Base-by-base conservation (phyloP, 305 asterid species). In the Solanum chacoense region DNA sequence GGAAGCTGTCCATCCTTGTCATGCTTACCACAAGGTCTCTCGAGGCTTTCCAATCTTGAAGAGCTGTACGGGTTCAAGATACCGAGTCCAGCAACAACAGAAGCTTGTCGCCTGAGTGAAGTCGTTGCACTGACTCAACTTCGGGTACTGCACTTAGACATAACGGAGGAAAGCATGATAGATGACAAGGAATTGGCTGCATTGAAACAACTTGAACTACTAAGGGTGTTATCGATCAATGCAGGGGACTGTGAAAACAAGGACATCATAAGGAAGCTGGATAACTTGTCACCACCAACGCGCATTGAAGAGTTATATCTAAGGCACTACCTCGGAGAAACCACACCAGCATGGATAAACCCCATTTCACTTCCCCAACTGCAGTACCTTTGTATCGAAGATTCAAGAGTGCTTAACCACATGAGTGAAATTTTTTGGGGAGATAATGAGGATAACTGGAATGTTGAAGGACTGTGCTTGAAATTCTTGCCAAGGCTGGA, bases 301-400 rank as follows among this genome's bases (percentile, higher is more conserved):
- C 69, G 31, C 4, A 1, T 88, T 11, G 86, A 86, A 81, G 91
- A 91, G 35, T 18, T 89, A 81, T 85, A 91, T 80, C 88, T 89
- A 26, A 74, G 84, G 87, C 89, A 81, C 55, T 91, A 71, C 71
- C 79, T 75, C 3, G 88, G 89, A 59, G 90, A 89, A 59, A 83
- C 87, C 20, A 73, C 89, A 50, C 90, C 92, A 59, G 50, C 59
- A 86, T 89, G 92, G 92, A 83, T 89, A 10, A 89, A 84, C 26
- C 91, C 91, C 67, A 59, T 24, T 28, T 72, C 88, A 71, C 90
- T 91, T 59, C 89, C 63, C 8, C 71, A 73, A 40, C 88, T 89
- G 84, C 90, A 88, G 85, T 89, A 85, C 87, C 91, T 89, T 42
- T 91, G 91, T 35, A 85, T 91, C 24, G 92, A 91, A 69, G 76